Percentiles rank a stretch among this genome's conserved stretches.
Evolutionary conservation across 768 basidiomycete species (phyloP).

Genomic region (Coprinopsis strossmayeri): DNA sequence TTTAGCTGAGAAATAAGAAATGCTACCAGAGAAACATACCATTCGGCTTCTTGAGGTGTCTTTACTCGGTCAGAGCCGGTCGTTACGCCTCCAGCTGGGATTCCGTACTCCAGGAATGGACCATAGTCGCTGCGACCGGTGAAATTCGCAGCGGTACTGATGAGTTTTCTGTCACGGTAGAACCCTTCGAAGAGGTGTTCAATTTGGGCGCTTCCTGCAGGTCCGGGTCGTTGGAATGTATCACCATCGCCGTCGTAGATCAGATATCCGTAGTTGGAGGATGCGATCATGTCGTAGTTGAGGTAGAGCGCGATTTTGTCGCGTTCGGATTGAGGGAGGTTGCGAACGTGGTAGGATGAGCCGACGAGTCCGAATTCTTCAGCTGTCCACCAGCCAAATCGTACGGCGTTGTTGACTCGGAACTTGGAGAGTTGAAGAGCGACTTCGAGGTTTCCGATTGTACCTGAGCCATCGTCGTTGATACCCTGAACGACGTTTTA

Average conservation of each 20-base stretch:
- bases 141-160: slow-evolving; percentile 19
- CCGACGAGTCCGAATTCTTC: slow-evolving; percentile 26
- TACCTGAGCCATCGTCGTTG: slow-evolving; percentile 25
- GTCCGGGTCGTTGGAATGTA: slow-evolving; percentile 21
- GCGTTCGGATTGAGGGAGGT: slow-evolving; percentile 18
- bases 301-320: slow-evolving; percentile 25
- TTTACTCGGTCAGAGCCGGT: slow-evolving; percentile 24
- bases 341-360: slow-evolving; percentile 22
- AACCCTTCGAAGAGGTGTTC: slow-evolving; percentile 22
- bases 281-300: slow-evolving; percentile 30
- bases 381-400: slow-evolving; percentile 27
- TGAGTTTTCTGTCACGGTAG: slow-evolving; percentile 15
- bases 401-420: slow-evolving; percentile 23
- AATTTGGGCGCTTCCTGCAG: slow-evolving; percentile 23
- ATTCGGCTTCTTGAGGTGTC: slow-evolving; percentile 18
- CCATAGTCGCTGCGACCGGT: slow-evolving; percentile 24
- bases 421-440: slow-evolving; percentile 22
- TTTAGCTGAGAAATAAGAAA: not conserved
- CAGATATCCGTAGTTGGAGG: slow-evolving; percentile 21
- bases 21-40: slow-evolving; percentile 10
- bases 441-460: slow-evolving; percentile 22
- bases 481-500: slow-evolving; percentile 16
- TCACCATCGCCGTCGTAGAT: slow-evolving; percentile 27
- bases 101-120: slow-evolving; percentile 23
- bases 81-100: slow-evolving; percentile 23